Conservation (phyloP, 495 filamentous ascomycete species). For the Hyaloscypha variabilis region DNA sequence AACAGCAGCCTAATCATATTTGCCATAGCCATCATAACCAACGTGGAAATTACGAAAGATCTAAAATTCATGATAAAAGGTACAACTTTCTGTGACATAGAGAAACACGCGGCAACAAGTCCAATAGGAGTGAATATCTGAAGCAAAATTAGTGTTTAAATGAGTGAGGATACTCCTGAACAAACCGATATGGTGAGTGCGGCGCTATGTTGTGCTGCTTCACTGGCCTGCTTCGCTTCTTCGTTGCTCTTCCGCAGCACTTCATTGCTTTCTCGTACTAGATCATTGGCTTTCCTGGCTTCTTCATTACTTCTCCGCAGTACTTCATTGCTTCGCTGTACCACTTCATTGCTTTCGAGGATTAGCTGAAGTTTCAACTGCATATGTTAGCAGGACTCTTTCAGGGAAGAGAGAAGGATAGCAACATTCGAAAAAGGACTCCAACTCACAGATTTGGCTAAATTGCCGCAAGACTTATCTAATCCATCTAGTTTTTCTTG, state of each 20-base stretch:
- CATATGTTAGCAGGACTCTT: background rate
- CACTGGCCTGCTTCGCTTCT: slow-evolving; percentile 1
- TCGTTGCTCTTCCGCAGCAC: slow-evolving; percentile 1
- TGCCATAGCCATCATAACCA: background rate
- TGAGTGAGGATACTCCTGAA: background rate
- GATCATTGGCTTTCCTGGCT: background rate
- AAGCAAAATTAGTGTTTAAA: slow-evolving; percentile 1
- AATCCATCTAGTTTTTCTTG: background rate
- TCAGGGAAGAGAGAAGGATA: background rate
- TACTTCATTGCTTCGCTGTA: background rate
- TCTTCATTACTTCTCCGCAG: background rate
- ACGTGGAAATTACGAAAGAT: slow-evolving; percentile 1
- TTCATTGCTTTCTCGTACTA: background rate
- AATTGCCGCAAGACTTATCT: background rate
- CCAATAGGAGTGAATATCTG: slow-evolving; percentile 1
- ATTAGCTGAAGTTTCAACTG: background rate
- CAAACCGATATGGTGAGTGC: background rate
- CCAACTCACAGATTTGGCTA: background rate
- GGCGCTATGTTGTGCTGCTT: background rate
- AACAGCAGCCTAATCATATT: background rate
- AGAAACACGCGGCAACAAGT: background rate
- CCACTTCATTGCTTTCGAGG: background rate
- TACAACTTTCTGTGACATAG: background rate
- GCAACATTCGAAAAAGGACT: background rate
- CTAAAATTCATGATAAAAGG: background rate